Evolutionary conservation across 2,329 filamentous ascomycete genomes (phyloP).

Genomic region (Orbilia oligospora): DNA sequence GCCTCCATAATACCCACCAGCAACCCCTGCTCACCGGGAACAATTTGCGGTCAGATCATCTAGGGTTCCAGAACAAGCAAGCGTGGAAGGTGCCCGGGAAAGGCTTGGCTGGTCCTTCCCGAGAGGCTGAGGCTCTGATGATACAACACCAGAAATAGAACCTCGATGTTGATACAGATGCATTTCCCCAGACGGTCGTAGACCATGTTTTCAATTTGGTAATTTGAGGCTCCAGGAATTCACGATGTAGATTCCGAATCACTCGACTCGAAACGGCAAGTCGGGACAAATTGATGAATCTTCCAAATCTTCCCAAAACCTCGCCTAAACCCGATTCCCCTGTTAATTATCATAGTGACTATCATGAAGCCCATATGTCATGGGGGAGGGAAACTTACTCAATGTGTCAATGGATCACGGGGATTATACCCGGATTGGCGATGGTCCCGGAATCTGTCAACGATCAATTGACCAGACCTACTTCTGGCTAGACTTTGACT

Average conservation of each 20-base stretch:
- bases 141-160: conserved; percentile 59
- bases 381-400: conserved; percentile 16
- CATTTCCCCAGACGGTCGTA: not conserved
- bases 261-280: conserved; percentile 56
- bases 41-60: conserved; percentile 45
- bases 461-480: not conserved
- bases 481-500: conserved; percentile 22
- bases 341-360: conserved; percentile 14
- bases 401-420: conserved; percentile 21
- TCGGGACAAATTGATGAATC: conserved; percentile 38
- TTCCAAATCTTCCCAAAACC: conserved; percentile 52
- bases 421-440: conserved; percentile 32
- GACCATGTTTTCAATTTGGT: conserved; percentile 25
- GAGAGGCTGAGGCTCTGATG: conserved; percentile 58
- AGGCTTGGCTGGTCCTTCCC: conserved; percentile 44
- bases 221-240: conserved; percentile 47
- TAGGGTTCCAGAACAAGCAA: conserved; percentile 52
- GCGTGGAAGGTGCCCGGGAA: conserved; percentile 37
- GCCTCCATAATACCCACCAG: conserved; percentile 34
- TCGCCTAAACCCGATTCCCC: conserved; percentile 54
- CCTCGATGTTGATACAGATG: conserved; percentile 6
- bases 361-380: not conserved
- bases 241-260: conserved; percentile 42
- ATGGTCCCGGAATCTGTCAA: conserved; percentile 21
- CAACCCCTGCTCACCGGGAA: conserved; percentile 35